Evolutionary conservation across 1,284 basidiomycete species (phyloP), one percentile per base, ranked within the genome.

Genomic region (Pterula multifida): DNA sequence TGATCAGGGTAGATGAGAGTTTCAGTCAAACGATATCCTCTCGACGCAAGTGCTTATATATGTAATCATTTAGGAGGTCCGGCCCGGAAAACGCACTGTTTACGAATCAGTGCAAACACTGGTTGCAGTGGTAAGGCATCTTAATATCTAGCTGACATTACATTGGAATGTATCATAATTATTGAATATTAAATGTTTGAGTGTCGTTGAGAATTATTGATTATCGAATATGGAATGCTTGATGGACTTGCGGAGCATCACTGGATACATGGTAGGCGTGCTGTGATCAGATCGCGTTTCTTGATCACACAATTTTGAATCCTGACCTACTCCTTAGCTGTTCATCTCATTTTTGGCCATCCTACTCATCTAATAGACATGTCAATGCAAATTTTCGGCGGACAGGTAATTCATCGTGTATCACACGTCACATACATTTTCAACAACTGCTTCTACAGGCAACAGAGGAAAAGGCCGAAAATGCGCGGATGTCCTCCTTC

Each of bases 381-480:
- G 70, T 72, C 71, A 25, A 61, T 73, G 59, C 71, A 70, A 54
- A 73, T 73, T 53, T 73, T 73, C 54, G 63, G 64, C 28, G 58
- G 70, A 36, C 65, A 72, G 57, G 70, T 70, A 57, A 48, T 45
- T 49, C 36, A 39, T 26, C 39, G 3, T 1, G 36, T 47, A 32
- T 32, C 15, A 32, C 19, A 13, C 26, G 1, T 23, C 15, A 36
- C 23, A 26, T 44, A 21, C 3, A 11, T 11, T 25, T 51, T 28
- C 50, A 36, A 50, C 55, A 26, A 56, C 49, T 25, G 17, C 49
- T 56, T 48, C 13, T 52, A 12, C 59, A 95, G 88, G 93, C 93
- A 32, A 94, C 92, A 21, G 92, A 97, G 68, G 94, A 98, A 71
- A 89, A 92, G 63, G 92, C 91, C n/a, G 94, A 98, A 72, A 95